These are phyloP conservation scores for Pleurotus citrinopileatus DNA, from an alignment of 768 basidiomycete genomes.

Conservation along the genomic window DNA sequence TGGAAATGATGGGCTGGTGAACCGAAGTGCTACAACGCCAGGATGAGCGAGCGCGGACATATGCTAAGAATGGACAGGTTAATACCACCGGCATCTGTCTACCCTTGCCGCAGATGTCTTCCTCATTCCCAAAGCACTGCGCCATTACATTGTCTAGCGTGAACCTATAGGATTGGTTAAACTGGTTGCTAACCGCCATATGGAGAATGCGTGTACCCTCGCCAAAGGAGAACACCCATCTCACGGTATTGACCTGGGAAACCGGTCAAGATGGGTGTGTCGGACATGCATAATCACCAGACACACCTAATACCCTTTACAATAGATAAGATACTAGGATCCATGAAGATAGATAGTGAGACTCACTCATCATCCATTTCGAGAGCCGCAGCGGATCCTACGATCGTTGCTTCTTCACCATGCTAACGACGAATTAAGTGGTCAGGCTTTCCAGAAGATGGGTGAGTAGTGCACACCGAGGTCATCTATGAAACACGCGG, in stretches of 20 bases:
- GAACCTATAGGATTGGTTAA: constrained; percentile 31
- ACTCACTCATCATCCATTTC: constrained; percentile 81
- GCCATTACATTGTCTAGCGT: constrained; percentile 79
- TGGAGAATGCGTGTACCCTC: constrained; percentile 38
- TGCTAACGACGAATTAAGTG: constrained; percentile 43
- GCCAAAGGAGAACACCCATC: constrained; percentile 88
- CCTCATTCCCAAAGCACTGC: constrained; percentile 86
- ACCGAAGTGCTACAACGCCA: constrained; percentile 68
- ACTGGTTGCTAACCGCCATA: neutral
- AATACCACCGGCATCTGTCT: constrained; percentile 91
- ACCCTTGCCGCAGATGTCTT: constrained; percentile 80
- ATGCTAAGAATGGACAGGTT: constrained; percentile 6
- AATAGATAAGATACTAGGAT: neutral
- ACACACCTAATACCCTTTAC: constrained; percentile 68
- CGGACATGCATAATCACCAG: neutral
- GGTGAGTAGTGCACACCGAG: constrained; percentile 47
- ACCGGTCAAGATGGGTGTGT: neutral
- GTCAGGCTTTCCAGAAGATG: neutral
- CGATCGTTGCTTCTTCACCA: constrained; percentile 88
- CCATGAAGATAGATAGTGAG: neutral
- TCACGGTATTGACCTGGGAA: constrained; percentile 84
- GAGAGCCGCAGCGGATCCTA: constrained; percentile 87
- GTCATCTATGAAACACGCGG: constrained; percentile 59
- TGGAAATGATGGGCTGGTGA: constrained; percentile 85
- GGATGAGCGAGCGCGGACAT: constrained; percentile 10